Conservation (phyloP, 305 asterid genomes). For the Euphrasia arctica region DNA sequence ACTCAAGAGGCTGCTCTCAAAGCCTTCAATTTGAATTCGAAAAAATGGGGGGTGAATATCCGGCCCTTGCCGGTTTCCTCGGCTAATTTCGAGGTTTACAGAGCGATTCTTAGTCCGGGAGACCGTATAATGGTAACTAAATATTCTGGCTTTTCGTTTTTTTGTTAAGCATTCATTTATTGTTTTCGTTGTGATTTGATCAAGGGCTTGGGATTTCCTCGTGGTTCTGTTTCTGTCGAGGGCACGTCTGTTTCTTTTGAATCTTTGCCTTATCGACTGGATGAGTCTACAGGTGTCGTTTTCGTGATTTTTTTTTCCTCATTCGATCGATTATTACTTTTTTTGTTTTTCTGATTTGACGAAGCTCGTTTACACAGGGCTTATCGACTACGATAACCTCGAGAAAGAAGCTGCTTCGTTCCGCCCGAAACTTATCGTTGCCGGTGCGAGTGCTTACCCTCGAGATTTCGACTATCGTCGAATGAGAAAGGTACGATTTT, state of each 20-base stretch:
- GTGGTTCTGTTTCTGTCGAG: conserved; percentile 91
- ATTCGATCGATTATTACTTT: not conserved
- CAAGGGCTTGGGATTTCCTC: conserved; percentile 91
- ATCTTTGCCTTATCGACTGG: conserved; percentile 93
- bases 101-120: conserved; percentile 71
- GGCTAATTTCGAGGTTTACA: conserved; percentile 80
- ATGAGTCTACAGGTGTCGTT: conserved; percentile 70
- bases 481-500: conserved; percentile 67
- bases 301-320: not conserved
- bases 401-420: conserved; percentile 81
- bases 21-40: conserved; percentile 73
- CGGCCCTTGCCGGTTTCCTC: conserved; percentile 87
- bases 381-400: conserved; percentile 88
- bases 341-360: conserved; percentile 1
- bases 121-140: conserved; percentile 76
- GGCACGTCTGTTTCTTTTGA: conserved; percentile 93
- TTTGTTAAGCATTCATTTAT: not conserved
- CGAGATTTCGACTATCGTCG: conserved; percentile 91
- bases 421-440: conserved; percentile 96
- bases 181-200: conserved; percentile 12
- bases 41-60: conserved; percentile 86
- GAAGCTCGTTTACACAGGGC: conserved; percentile 42
- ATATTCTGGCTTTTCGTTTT: not conserved
- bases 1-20: conserved; percentile 88
- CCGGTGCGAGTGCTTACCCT: conserved; percentile 96